Conservation (phyloP, 805 yeast genomes). For the Candida orba region DNA sequence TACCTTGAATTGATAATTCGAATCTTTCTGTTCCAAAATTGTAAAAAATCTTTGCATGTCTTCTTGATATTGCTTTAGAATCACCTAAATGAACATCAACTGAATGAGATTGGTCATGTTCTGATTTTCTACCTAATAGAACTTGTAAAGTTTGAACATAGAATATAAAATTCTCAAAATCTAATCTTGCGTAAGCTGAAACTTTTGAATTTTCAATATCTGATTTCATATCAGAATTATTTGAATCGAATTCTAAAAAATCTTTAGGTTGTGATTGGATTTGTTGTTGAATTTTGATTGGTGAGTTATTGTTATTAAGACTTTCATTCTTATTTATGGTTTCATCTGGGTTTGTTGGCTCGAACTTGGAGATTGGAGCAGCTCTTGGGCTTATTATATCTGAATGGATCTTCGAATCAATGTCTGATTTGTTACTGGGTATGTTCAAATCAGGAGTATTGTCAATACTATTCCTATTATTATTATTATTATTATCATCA, state of each 20-base stretch:
- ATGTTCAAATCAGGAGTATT: too few species aligned
- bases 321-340: constrained; percentile 10
- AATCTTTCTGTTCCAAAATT: constrained; percentile 94
- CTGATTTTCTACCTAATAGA: constrained; percentile 82
- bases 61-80: constrained; percentile 86
- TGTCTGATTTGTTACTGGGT: neutral
- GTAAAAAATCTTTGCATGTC: constrained; percentile 93
- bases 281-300: neutral
- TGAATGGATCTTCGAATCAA: neutral
- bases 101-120: constrained; percentile 56
- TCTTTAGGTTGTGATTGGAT: neutral
- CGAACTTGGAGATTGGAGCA: neutral
- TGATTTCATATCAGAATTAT: neutral
- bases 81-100: constrained; percentile 92
- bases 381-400: neutral
- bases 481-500: too few species aligned
- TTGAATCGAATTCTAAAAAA: neutral
- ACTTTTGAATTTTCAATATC: constrained; percentile 27
- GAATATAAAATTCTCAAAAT: constrained; percentile 88
- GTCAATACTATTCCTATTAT: too few species aligned
- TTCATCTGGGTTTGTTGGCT: constrained; percentile 11
- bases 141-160: constrained; percentile 96
- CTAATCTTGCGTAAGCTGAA: constrained; percentile 61
- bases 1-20: constrained; percentile 84
- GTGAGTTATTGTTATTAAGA: neutral